Percentiles rank a stretch among this genome's conserved stretches.
Evolutionary conservation across 768 basidiomycete genomes (phyloP).

Genomic region (Termitomyces sp.): DNA sequence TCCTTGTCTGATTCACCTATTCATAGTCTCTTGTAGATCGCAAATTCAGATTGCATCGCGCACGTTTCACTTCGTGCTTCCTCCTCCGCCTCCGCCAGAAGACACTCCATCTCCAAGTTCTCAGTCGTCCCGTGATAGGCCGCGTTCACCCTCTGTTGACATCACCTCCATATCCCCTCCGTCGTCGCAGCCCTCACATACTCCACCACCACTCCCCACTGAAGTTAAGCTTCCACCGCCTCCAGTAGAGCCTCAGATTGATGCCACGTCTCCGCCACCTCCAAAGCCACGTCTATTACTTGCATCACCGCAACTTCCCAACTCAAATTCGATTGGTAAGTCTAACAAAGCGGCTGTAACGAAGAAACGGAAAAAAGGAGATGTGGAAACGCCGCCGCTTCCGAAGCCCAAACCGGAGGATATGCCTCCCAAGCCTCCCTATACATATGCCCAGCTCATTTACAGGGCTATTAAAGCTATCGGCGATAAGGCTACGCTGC

Average conservation of each 20-base stretch:
- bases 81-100: constrained; percentile 76
- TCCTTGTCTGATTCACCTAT: not conserved
- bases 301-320: constrained; percentile 50
- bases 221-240: constrained; percentile 42
- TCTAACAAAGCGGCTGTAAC: constrained; percentile 37
- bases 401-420: constrained; percentile 57
- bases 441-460: constrained; percentile 90
- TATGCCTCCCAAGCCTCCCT: constrained; percentile 83
- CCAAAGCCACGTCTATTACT: constrained; percentile 26
- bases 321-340: constrained; percentile 55
- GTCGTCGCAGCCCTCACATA: constrained; percentile 73
- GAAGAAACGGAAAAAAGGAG: constrained; percentile 72
- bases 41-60: constrained; percentile 97
- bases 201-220: constrained; percentile 54
- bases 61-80: constrained; percentile 94
- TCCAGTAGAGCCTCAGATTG: constrained; percentile 32
- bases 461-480: constrained; percentile 81
- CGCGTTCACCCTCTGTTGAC: constrained; percentile 77
- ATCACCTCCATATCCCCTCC: constrained; percentile 79
- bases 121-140: constrained; percentile 57
- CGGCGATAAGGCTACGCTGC: constrained; percentile 82
- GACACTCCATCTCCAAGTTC: constrained; percentile 81
- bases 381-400: constrained; percentile 31
- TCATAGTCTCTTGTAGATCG: constrained; percentile 46
- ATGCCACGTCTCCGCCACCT: constrained; percentile 33